Percentiles rank a stretch among this genome's conserved stretches.
phyloP scores from a whole-genome alignment of 441 rosid species.

The Adansonia rubrostipa region DNA sequence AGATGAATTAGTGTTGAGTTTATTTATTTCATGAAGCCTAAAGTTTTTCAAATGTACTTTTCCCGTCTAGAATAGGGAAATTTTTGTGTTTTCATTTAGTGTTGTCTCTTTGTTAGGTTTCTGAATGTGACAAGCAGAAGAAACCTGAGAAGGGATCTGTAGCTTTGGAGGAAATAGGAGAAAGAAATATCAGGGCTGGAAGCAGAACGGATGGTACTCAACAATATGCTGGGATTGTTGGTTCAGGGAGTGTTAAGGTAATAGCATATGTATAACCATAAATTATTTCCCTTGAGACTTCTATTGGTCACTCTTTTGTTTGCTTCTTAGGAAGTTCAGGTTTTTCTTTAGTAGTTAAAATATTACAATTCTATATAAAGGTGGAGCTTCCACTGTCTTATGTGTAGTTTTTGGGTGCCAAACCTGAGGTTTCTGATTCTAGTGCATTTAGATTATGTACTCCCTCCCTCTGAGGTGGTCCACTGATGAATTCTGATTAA shows the following conservation, averaged over 20 bases:
- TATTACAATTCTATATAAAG: not conserved
- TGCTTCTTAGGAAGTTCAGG: not conserved
- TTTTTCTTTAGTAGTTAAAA: constrained; percentile 7
- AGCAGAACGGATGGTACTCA: constrained; percentile 38
- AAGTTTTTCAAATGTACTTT: not conserved
- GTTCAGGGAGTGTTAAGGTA: constrained; percentile 37
- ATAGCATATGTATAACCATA: constrained; percentile 10
- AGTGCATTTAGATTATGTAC: not conserved
- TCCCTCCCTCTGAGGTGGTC: not conserved
- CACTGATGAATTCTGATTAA: not conserved
- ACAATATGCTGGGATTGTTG: constrained; percentile 39
- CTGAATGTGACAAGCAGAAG: constrained; percentile 36
- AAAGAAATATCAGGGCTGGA: constrained; percentile 38
- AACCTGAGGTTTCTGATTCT: not conserved
- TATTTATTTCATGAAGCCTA: not conserved
- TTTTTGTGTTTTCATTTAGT: not conserved
- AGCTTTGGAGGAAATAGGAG: constrained; percentile 44
- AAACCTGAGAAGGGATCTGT: constrained; percentile 41
- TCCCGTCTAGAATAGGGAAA: not conserved
- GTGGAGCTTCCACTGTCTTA: constrained; percentile 8
- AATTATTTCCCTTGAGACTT: constrained; percentile 6
- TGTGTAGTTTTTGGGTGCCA: constrained; percentile 2
- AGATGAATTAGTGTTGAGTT: constrained; percentile 10
- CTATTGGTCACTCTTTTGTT: not conserved
- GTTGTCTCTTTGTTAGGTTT: constrained; percentile 1